Conservation (phyloP, 768 basidiomycete species). For the Termitomyces sp. region DNA sequence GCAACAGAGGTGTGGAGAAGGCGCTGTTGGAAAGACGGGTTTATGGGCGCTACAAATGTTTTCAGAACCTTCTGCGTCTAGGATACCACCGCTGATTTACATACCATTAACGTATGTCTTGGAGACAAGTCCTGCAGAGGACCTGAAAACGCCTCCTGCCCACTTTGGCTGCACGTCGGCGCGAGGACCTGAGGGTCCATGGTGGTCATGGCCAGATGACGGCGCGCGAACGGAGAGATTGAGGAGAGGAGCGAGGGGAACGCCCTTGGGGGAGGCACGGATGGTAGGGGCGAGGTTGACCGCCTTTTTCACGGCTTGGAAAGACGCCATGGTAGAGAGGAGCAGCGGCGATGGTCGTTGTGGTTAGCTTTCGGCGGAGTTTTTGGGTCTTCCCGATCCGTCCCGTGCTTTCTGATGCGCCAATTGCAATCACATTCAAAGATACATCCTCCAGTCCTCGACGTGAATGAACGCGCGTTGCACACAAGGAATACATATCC, state of each 20-base stretch:
- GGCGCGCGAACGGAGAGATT: constrained; percentile 68
- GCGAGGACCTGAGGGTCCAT: constrained; percentile 50
- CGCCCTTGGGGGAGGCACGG: constrained; percentile 71
- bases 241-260: constrained; percentile 72
- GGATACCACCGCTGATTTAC: constrained; percentile 18
- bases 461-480: too few species aligned
- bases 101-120: constrained; percentile 62
- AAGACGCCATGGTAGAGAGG: constrained; percentile 53
- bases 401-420: constrained; percentile 19
- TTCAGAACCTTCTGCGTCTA: neutral
- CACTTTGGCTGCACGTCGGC: constrained; percentile 61
- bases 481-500: too few species aligned
- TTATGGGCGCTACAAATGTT: constrained; percentile 41
- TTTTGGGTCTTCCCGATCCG: constrained; percentile 40
- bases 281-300: constrained; percentile 80
- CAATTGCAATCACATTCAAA: neutral
- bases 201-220: constrained; percentile 52
- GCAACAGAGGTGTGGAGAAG: constrained; percentile 74
- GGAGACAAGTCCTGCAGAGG: constrained; percentile 52
- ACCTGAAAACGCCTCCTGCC: constrained; percentile 51
- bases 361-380: constrained; percentile 26
- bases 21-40: constrained; percentile 56
- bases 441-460: too few species aligned
- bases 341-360: constrained; percentile 17
- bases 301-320: constrained; percentile 76